phyloP scores from a whole-genome alignment of 139 green algal genomes.

The Protoeuglena noctilucae region DNA sequence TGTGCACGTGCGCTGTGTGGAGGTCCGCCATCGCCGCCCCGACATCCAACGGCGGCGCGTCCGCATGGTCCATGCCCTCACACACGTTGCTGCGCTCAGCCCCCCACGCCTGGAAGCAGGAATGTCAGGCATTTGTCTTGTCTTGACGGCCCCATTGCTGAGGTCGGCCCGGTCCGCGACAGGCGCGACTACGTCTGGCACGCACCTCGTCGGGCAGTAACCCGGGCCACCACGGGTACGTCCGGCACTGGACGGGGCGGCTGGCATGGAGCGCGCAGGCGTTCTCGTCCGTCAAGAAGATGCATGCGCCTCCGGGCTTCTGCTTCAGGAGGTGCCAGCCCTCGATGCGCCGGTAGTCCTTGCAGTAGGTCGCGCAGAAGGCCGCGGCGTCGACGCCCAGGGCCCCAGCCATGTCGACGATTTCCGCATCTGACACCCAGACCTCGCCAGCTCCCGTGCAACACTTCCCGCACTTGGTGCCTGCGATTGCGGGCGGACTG shows the following conservation, averaged over 20 bases:
- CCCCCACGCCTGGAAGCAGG: too few species aligned
- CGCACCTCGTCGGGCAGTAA: slow-evolving; percentile 22
- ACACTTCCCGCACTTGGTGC: slow-evolving; percentile 42
- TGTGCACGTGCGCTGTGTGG: too few species aligned
- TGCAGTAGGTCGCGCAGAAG: slow-evolving; percentile 19
- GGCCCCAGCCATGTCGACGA: slow-evolving; percentile 13
- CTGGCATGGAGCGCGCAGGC: slow-evolving; percentile 22
- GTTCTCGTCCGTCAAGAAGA: slow-evolving; percentile 28
- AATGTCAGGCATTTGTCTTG: too few species aligned
- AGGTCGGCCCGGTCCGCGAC: too few species aligned
- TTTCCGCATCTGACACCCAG: slow-evolving; percentile 20
- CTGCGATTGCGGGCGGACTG: too few species aligned
- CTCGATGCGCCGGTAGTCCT: slow-evolving; percentile 14
- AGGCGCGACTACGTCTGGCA: too few species aligned
- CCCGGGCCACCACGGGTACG: slow-evolving; percentile 45
- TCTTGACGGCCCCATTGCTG: too few species aligned
- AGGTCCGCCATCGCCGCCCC: too few species aligned
- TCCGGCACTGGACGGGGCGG: slow-evolving; percentile 27
- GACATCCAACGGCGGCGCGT: slow-evolving; percentile 22
- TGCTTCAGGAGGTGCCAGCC: slow-evolving; percentile 22
- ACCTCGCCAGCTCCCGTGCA: slow-evolving; percentile 33
- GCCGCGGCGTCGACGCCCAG: slow-evolving; percentile 6
- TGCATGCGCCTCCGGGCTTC: slow-evolving; percentile 21
- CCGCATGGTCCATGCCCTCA: slow-evolving; percentile 33
- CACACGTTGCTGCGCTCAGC: slow-evolving; percentile 26